Evolutionary conservation across 345 rosid genomes (phyloP), one percentile per base, ranked within the genome.

Genomic region (Eucalyptus lansdowneana): DNA sequence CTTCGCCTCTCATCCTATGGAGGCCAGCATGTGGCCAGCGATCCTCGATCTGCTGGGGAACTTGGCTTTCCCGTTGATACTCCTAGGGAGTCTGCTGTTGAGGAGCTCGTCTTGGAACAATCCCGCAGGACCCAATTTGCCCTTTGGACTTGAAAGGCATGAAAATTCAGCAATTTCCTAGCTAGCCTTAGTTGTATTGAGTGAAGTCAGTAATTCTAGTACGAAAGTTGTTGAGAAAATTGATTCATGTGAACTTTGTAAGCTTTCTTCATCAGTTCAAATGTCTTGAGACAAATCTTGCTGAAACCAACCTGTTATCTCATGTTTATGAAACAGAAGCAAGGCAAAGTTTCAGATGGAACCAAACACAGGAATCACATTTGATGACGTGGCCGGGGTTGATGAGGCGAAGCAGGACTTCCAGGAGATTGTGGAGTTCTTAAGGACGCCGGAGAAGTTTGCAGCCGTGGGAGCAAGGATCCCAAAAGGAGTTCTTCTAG

Each of bases 381-480:
- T 97, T 72, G 91, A 95, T 44, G 99, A 97, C 69, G 96, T 96
- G 76, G 99, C 97, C 24, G 99, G 98, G 89, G 95, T 95, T 34
- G 99, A 96, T 88, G 98, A 97, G 94, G 99, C 96, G n/a, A 96
- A 94, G 91, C 95, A 96, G 92, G 99, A 97, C 88, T 94, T 95
- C 88, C 94, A 94, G 88, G 98, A 96, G 91, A 92, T 96, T 67
- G 98, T 96, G 25, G 95, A 96, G 88, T 96, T 96, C 92, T 88
- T 96, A 50, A 93, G 45, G 89, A 95, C 92, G 14, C 97, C 96
- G 5, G 96, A 96, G 86, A 96, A 96, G 89, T 96, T 96, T 91
- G 44, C 95, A 9, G 94, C 95, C 17, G 90, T 95, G 27, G 98
- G 97, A 19, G 98, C 98, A 13, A 94, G 86, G 89, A 96, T 97